Conservation (phyloP, 345 rosid species). For the Eucalyptus polyanthemos region DNA sequence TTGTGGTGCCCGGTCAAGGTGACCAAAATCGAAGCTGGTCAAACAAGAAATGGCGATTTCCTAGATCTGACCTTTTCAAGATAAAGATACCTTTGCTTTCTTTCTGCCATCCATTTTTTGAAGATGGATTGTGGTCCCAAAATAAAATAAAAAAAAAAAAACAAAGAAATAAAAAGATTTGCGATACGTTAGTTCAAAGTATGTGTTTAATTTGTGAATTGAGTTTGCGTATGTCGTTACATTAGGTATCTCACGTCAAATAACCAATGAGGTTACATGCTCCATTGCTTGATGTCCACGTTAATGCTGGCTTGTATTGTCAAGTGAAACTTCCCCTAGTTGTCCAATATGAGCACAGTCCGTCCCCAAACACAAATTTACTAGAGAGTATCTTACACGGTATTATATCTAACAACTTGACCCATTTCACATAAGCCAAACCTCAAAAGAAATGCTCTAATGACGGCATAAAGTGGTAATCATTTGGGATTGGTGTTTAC, state of each 20-base stretch:
- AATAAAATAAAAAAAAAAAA: background rate
- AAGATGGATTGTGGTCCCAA: background rate
- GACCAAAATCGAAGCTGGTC: background rate
- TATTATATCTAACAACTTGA: background rate
- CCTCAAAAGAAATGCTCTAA: background rate
- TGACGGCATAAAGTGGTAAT: background rate
- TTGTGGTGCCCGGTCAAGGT: background rate
- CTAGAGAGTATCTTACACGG: background rate
- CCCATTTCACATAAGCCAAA: fast-evolving
- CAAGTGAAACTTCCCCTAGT: background rate
- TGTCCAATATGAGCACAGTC: background rate
- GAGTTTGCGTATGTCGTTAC: background rate
- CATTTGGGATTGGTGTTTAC: background rate
- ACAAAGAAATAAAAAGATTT: background rate
- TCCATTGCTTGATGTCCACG: background rate
- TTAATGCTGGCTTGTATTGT: background rate
- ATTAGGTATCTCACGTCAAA: background rate
- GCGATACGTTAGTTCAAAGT: background rate
- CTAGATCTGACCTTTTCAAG: background rate
- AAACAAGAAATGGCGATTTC: background rate
- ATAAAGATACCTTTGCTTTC: background rate
- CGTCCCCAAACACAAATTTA: background rate
- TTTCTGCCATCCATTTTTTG: background rate
- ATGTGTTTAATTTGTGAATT: background rate
- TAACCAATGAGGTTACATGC: background rate